Evolutionary conservation across 805 yeast genomes (phyloP), one percentile per base, ranked within the genome.

Genomic region (Monosporozyma siamensis): DNA sequence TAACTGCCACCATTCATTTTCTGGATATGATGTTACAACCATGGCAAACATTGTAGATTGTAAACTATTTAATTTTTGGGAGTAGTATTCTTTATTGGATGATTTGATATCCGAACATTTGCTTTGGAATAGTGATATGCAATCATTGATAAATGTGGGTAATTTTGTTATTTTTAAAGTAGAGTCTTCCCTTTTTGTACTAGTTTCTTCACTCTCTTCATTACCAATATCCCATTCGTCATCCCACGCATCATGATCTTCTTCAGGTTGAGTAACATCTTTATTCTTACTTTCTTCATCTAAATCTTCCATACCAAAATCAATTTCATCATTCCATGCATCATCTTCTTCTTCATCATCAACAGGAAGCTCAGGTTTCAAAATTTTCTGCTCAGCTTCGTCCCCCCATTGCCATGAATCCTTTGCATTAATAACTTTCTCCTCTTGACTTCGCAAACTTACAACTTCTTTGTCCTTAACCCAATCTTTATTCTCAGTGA

Each of bases 41-140:
- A 57, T 46, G 1, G 59, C 59, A 44, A 58, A 48, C 29, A 54
- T 53, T 3, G 55, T 34, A 1, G 64, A 57, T 37, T 58, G 62
- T 23, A 61, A 41, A 6, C 60, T 41, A 36, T 55, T 58, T 4
- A 48, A 44, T 44, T 60, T 61, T 43, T 59, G 54, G 8, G 45
- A 47, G 20, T 38, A 48, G 32, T 49, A 50, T 12, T 49, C 42
- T 8, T 49, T 32, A 25, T 50, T 49, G 10, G 45, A 44, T 6
- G 39, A 29, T 10, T 38, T 37, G n/a, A 6, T 51, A 38, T 32
- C 14, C 5, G 14, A 15, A 36, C 54, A 51, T 2, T 37, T 39
- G 6, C 26, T 21, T n/a, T 50, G 42, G 25, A 59, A 55, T 6
- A 50, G 25, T 2, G 39, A 12, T 10, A 51, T 18, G 12, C 47